Base-by-base conservation (phyloP, 2,329 filamentous ascomycete genomes). In the Exophiala bonariae region DNA sequence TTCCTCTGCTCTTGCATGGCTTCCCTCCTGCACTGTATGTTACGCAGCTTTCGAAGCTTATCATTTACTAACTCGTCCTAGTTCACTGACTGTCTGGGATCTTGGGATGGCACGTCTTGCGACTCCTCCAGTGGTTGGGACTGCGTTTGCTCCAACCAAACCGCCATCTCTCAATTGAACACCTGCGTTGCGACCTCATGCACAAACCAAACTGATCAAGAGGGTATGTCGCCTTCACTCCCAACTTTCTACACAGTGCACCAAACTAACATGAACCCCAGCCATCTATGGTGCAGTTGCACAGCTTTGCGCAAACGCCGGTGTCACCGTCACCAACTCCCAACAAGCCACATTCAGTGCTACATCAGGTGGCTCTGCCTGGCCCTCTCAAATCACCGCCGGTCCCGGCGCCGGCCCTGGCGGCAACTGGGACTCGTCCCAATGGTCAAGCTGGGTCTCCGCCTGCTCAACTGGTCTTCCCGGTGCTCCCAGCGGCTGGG, bases 221-320 rank as follows among this genome's bases (percentile, higher is more conserved):
- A 61, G 40, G 53, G 55, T 56, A 47, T 47, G 49, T 43, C 26
- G 18, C 26, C 18, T 7, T 22, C 6, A 4, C 6, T 5, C 17
- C 16, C 13, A 31, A 4, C 31, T 23, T 31, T 17, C 14, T n/a
- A n/a, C n/a, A n/a, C 3, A 22, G 45, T 5, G 16, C 13, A 36
- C 10, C 35, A 19, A 36, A 37, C 47, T 55, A 39, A 52, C 45
- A 32, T 16, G 22, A 7, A 19, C 22, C 11, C 17, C 38, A 58
- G 56, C 57, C 18, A 59, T 61, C 45, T 61, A 56, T 30, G 57
- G 55, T 33, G 56, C 55, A 23, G 47, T 61, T 30, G 58, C 58
- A 16, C 58, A 61, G 42, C 48, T 59, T 39, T 61, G 58, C 44
- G 58, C 55, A 41, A 57, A 61, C 40, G 51, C 48, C 28, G 57